Conservation (phyloP, 352 stramenopile genomes). For the Plasmopara muralis region DNA sequence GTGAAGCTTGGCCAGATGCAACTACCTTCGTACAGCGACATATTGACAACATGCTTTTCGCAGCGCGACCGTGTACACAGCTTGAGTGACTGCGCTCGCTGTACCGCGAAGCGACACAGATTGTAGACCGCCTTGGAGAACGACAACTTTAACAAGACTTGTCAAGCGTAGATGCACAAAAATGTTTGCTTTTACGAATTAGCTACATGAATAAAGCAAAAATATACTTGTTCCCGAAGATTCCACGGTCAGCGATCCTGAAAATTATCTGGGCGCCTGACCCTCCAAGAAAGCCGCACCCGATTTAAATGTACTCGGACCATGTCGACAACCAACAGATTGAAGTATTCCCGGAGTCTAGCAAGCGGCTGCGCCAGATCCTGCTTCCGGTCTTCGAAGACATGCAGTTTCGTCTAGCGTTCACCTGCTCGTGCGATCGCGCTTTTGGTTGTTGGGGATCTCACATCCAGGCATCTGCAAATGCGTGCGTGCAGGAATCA, state of each 20-base stretch:
- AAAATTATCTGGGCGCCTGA: not conserved
- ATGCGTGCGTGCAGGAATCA: no score
- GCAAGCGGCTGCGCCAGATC: slow-evolving; percentile 4
- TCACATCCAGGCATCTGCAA: no score
- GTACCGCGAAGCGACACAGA: slow-evolving; percentile 1
- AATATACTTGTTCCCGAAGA: not conserved
- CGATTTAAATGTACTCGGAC: slow-evolving; percentile 5
- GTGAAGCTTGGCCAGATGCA: not conserved
- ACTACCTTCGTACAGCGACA: not conserved
- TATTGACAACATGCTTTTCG: slow-evolving; percentile 1
- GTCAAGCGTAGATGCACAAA: not conserved
- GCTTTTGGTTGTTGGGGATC: no score
- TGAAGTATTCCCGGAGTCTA: not conserved
- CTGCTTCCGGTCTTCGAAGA: slow-evolving; percentile 7
- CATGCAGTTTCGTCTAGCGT: slow-evolving; percentile 4
- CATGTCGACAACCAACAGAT: not conserved
- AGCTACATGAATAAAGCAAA: not conserved
- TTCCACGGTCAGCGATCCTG: not conserved
- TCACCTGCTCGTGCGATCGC: no score
- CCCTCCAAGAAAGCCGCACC: slow-evolving; percentile 3
- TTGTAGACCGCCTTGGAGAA: not conserved
- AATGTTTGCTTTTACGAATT: not conserved
- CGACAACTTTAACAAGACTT: not conserved
- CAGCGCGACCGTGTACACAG: not conserved
- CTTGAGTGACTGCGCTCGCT: not conserved